Percentiles rank a stretch among this genome's conserved stretches.
phyloP scores from a whole-genome alignment of 2,329 filamentous ascomycete species.

The Trichoderma atroviride region DNA sequence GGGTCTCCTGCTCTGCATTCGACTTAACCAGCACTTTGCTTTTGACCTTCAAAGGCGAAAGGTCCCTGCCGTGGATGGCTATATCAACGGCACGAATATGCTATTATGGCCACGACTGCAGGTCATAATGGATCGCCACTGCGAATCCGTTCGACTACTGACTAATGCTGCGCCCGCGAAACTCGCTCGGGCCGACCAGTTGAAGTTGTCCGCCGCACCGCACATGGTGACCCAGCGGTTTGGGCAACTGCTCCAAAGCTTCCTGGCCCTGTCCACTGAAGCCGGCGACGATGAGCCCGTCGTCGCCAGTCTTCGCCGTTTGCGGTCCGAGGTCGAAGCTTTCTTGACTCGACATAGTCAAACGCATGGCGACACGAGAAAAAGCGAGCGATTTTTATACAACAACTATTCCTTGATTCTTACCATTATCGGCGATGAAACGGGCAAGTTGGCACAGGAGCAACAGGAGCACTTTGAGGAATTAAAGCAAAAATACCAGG shows the following conservation, averaged over 20 bases:
- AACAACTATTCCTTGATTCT: conserved; percentile 96
- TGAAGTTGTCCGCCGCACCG: conserved; percentile 74
- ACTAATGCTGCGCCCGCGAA: conserved; percentile 56
- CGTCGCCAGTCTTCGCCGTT: conserved; percentile 72
- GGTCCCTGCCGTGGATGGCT: conserved; percentile 83
- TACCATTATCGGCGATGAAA: conserved; percentile 82
- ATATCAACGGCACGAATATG: conserved; percentile 95
- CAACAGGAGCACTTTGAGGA: conserved; percentile 75
- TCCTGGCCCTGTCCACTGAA: conserved; percentile 81
- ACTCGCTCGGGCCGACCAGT: conserved; percentile 50
- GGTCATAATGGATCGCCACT: conserved; percentile 89
- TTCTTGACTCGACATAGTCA: conserved; percentile 80
- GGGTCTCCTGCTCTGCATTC: conserved; percentile 86
- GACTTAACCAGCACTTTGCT: conserved; percentile 89
- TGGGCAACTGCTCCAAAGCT: conserved; percentile 85
- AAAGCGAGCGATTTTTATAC: conserved; percentile 83
- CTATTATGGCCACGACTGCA: conserved; percentile 95
- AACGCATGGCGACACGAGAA: conserved; percentile 74
- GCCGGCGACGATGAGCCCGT: conserved; percentile 94
- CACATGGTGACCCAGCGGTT: conserved; percentile 95
- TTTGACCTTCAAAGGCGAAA: conserved; percentile 93
- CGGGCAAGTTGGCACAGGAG: conserved; percentile 73
- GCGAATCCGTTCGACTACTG: conserved; percentile 75
- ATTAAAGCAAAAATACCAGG: conserved; percentile 62
- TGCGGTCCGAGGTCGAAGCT: conserved; percentile 80